Base-by-base conservation (phyloP, 805 yeast species). In the Danielozyma ontarioensis region DNA sequence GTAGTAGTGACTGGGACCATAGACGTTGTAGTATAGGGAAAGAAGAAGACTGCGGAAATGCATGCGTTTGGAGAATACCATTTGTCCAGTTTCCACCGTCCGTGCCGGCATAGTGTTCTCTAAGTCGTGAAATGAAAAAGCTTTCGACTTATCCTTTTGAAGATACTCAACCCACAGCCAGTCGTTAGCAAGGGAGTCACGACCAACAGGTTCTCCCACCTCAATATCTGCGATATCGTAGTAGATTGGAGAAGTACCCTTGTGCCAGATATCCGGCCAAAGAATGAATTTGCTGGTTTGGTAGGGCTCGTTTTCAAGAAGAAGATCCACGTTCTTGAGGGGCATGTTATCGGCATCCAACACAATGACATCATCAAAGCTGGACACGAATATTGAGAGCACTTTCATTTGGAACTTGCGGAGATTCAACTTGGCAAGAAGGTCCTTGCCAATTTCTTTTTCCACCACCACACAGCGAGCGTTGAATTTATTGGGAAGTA, bases 231-330 rank as follows among this genome's bases (percentile, higher is more conserved):
- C 57, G 26, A 62, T 51, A 5, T 59, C 55, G 37, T 62, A 62
- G 37, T 41, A 62, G 5, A 44, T 24, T 7, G 66, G 62, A 13
- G 64, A 57, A 2, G 57, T 52, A 8, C 54, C 46, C 40, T 55
- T 54, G 22, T 54, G 61, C 63, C 63, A 58, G 24, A 51, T 37
- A 35, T 60, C 63, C 1, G 67, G 68, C 65, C 66, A 62, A 26
- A 62, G 32, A 10, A 62, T 33, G 42, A 55, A 59, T 18, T 50
- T 50, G 1, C 56, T 45, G 12, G 48, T 31, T 17, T 50, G 30
- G 36, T 45, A 62, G 5, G 56, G 51, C 21, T 50, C 51, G 11
- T 51, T 27, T 22, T 44, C 34, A 5, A 62, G 31, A 13, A 60
- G 40, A 3, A 33, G 29, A 33, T 59, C 66, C 2, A 60, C 51